Evolutionary conservation across 306 rosid species (phyloP).

Genomic region (Dryas drummondii): DNA sequence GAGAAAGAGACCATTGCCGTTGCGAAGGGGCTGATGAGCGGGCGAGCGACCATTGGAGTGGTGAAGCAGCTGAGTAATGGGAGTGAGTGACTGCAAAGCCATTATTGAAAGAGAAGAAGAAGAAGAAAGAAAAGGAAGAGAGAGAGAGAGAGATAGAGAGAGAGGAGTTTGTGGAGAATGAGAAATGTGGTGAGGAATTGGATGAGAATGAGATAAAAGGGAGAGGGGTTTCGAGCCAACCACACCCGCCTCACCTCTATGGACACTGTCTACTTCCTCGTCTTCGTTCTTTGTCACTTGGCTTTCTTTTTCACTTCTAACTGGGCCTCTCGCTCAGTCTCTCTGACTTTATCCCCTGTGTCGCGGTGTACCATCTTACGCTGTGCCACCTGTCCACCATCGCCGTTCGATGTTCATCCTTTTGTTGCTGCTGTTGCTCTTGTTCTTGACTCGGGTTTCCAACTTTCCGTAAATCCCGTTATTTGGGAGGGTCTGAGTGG

Average conservation of each 20-base stretch:
- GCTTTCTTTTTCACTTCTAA: background rate
- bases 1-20: conserved; percentile 36
- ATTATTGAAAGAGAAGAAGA: conserved; percentile 25
- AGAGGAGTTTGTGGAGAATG: conserved; percentile 39
- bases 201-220: background rate
- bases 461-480: no score
- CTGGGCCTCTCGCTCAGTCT: background rate
- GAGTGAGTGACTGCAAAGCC: conserved; percentile 64
- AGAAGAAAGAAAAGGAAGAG: conserved; percentile 16
- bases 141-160: background rate
- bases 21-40: conserved; percentile 23
- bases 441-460: no score
- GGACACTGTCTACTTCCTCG: background rate
- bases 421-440: no score
- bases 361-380: background rate
- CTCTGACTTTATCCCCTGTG: background rate
- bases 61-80: conserved; percentile 51
- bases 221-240: background rate
- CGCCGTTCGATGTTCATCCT: background rate
- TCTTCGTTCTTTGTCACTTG: background rate
- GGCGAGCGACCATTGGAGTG: conserved; percentile 31
- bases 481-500: no score
- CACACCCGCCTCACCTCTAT: background rate
- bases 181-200: conserved; percentile 11
- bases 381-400: background rate